Percentiles rank a stretch among this genome's conserved stretches.
Conservation (phyloP, 1,139 yeast genomes). For the Geotrichum carabidarum region DNA sequence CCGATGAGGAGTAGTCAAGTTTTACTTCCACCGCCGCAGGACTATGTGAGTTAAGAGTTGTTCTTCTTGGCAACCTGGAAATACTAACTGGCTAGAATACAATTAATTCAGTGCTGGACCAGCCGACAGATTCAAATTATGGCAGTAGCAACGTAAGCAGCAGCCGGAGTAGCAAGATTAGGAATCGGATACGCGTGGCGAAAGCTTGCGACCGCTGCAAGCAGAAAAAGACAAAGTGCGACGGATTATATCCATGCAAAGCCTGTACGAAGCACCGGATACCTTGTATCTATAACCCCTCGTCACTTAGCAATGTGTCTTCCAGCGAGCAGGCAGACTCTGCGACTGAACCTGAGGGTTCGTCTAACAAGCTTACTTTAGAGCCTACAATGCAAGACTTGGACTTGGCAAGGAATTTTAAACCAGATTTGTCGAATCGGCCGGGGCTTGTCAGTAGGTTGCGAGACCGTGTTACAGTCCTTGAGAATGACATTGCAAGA, state of each 20-base stretch:
- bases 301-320: conserved; percentile 2
- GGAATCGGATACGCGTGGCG: conserved; percentile 38
- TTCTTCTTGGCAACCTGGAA: too few species aligned
- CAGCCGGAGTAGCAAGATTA: conserved; percentile 17
- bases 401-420: neutral
- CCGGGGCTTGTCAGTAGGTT: conserved; percentile 10
- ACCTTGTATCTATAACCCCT: conserved; percentile 39
- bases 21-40: too few species aligned
- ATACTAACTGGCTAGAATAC: too few species aligned
- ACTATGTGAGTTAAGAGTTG: too few species aligned
- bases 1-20: too few species aligned
- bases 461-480: conserved; percentile 13
- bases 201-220: conserved; percentile 61
- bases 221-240: conserved; percentile 57
- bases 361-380: conserved; percentile 5
- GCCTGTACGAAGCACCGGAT: conserved; percentile 46
- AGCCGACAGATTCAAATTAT: too few species aligned
- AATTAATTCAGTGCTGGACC: too few species aligned
- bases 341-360: neutral
- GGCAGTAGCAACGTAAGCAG: neutral
- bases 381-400: neutral
- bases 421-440: conserved; percentile 5
- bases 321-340: too few species aligned
- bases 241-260: conserved; percentile 53
- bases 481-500: conserved; percentile 14